phyloP scores from a whole-genome alignment of 805 yeast genomes.

The Dipodascus geniculatus region DNA sequence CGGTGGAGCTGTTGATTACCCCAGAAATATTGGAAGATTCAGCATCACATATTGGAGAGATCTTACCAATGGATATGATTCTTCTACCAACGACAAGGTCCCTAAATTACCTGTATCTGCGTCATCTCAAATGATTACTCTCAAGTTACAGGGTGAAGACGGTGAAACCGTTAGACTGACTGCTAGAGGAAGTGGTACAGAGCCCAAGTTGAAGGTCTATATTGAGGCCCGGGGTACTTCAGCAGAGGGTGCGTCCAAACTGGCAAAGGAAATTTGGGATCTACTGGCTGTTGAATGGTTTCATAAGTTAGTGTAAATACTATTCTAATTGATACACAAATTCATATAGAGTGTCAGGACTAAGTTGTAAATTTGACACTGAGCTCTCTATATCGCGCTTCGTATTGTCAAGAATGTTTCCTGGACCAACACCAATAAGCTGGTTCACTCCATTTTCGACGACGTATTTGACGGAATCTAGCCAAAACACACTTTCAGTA shows the following conservation, averaged over 20 bases:
- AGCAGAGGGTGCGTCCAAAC: slow-evolving; percentile 34
- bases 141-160: slow-evolving; percentile 26
- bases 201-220: slow-evolving; percentile 86
- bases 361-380: not conserved
- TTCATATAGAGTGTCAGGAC: not conserved
- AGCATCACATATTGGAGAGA: slow-evolving; percentile 65
- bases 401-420: slow-evolving; percentile 19
- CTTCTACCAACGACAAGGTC: slow-evolving; percentile 41
- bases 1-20: slow-evolving; percentile 25
- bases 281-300: slow-evolving; percentile 63
- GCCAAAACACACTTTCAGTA: slow-evolving; percentile 24
- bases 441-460: slow-evolving; percentile 5
- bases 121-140: slow-evolving; percentile 80
- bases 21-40: slow-evolving; percentile 44
- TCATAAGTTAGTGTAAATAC: slow-evolving; percentile 3
- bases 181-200: slow-evolving; percentile 92
- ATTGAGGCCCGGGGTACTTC: slow-evolving; percentile 57
- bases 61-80: slow-evolving; percentile 71
- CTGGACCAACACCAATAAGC: slow-evolving; percentile 21
- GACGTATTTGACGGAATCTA: slow-evolving; percentile 15
- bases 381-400: slow-evolving; percentile 1
- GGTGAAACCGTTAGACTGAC: slow-evolving; percentile 55
- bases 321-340: not conserved
- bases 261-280: slow-evolving; percentile 62
- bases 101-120: slow-evolving; percentile 66